Evolutionary conservation across 805 yeast species (phyloP).

Genomic region (Middelhovenomyces tepae): DNA sequence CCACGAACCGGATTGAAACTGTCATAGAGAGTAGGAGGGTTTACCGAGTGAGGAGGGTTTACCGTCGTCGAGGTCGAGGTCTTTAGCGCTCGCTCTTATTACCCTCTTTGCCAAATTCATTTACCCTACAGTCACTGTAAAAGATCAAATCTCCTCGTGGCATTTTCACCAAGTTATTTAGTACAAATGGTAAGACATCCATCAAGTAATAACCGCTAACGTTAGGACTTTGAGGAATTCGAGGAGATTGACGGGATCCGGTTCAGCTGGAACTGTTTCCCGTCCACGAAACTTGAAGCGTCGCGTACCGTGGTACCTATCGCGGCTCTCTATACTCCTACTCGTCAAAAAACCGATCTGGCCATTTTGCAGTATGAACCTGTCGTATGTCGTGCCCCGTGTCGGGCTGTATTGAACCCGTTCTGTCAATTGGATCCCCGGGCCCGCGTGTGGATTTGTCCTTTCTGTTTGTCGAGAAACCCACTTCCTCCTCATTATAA

Average conservation of each 20-base stretch:
- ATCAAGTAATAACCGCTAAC: neutral
- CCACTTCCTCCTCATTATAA: constrained; percentile 77
- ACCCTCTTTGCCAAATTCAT: too few relatives aligned
- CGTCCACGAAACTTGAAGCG: constrained; percentile 82
- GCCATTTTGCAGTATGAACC: constrained; percentile 83
- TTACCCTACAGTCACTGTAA: too few relatives aligned
- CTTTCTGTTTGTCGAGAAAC: constrained; percentile 69
- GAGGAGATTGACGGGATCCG: constrained; percentile 59
- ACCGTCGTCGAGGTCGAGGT: too few relatives aligned
- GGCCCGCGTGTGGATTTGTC: constrained; percentile 76
- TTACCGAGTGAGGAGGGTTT: too few relatives aligned
- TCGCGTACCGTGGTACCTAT: constrained; percentile 89
- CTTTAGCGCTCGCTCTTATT: constrained; percentile 6
- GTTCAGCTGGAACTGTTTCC: constrained; percentile 81
- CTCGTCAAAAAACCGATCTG: constrained; percentile 66
- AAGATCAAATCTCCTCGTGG: constrained; percentile 5
- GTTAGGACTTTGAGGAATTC: constrained; percentile 45
- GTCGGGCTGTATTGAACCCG: constrained; percentile 83
- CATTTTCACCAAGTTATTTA: constrained; percentile 1
- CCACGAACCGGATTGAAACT: constrained; percentile 17
- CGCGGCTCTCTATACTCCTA: constrained; percentile 92
- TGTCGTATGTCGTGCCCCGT: constrained; percentile 64
- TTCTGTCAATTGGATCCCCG: constrained; percentile 72
- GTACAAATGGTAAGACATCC: constrained; percentile 7
- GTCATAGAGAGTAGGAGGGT: constrained; percentile 17